Conservation (phyloP, 345 rosid species). For the Mangifera indica region DNA sequence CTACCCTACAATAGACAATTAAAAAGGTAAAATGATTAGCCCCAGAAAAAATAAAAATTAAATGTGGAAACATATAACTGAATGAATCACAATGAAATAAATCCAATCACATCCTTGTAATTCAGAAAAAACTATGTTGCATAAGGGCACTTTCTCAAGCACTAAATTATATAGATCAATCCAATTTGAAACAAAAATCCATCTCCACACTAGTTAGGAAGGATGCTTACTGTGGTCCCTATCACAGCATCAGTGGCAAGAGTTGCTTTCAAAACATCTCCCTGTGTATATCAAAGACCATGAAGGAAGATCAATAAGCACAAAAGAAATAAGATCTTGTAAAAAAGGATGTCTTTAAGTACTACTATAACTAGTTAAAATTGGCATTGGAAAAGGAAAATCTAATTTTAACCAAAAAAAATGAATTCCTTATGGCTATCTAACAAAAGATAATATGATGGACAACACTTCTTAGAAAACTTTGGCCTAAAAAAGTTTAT, state of each 20-base stretch:
- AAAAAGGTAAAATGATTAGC: constrained; percentile 18
- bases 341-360: neutral
- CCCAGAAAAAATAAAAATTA: neutral
- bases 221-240: constrained; percentile 65
- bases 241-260: constrained; percentile 89
- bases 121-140: neutral
- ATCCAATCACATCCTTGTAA: constrained; percentile 3
- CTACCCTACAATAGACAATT: constrained; percentile 47
- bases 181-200: neutral
- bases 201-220: neutral
- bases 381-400: neutral
- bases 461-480: neutral
- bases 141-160: neutral
- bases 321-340: neutral
- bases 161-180: constrained; percentile 6
- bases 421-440: neutral
- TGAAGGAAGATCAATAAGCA: neutral
- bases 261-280: constrained; percentile 83
- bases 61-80: neutral
- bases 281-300: constrained; percentile 37
- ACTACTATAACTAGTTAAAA: neutral
- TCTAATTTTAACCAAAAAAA: constrained; percentile 12
- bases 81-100: neutral
- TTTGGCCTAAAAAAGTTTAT: neutral
- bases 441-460: neutral